A percentile compares a stretch with the other conserved stretches of the same genome.
Conservation (phyloP, 2,329 filamentous ascomycete genomes). For the Tolypocladium sp. region DNA sequence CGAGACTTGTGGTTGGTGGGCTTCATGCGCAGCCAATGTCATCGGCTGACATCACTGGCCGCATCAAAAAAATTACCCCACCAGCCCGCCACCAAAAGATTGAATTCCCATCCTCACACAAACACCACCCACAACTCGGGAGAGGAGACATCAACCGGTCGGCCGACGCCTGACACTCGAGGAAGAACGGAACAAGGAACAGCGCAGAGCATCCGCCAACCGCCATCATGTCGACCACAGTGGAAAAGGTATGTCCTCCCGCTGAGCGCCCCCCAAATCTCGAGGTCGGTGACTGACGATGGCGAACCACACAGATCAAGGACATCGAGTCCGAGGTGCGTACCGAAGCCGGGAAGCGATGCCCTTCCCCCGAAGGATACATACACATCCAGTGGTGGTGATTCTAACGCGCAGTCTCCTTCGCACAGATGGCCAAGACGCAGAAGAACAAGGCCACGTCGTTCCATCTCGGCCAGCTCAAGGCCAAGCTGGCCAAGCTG, state of each 20-base stretch:
- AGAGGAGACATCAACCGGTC: not conserved
- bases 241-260: slow-evolving; percentile 68
- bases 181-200: not conserved
- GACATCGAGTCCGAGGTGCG: slow-evolving; percentile 89
- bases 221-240: slow-evolving; percentile 83
- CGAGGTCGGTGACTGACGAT: not conserved
- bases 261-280: not conserved
- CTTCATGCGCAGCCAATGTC: not conserved
- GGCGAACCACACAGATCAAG: slow-evolving; percentile 60
- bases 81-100: slow-evolving; percentile 16
- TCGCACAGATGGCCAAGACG: slow-evolving; percentile 74
- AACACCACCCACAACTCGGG: slow-evolving; percentile 2
- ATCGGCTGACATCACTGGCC: slow-evolving; percentile 23
- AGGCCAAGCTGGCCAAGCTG: slow-evolving; percentile 95
- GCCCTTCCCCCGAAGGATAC: not conserved
- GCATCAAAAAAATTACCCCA: slow-evolving; percentile 31
- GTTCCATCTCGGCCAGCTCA: slow-evolving; percentile 89
- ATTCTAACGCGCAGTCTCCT: not conserved
- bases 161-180: not conserved
- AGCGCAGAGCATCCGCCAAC: slow-evolving; percentile 3
- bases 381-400: not conserved
- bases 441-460: slow-evolving; percentile 97
- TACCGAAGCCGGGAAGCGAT: slow-evolving; percentile 9
- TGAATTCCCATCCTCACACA: slow-evolving; percentile 1
- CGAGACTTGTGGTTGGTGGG: not conserved